Base-by-base conservation (phyloP, 2,329 filamentous ascomycete genomes). In the Bipolaris zeicola region DNA sequence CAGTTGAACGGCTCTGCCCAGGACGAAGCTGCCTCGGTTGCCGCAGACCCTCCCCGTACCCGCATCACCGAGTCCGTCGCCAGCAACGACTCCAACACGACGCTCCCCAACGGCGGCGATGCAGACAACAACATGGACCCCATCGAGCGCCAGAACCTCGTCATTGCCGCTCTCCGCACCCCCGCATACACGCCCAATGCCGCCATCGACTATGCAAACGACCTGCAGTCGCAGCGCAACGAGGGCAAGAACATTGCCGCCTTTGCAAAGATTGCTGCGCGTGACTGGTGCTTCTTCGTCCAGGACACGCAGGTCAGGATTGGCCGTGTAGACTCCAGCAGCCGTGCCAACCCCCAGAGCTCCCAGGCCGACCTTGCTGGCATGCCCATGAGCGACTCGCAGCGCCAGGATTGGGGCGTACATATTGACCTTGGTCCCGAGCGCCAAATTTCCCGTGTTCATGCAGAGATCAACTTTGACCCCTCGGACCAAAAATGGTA, bases 221-320 rank as follows among this genome's bases (percentile, higher is more conserved):
- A 81, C 53, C 70, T 82, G 43, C 78, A 82, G 46, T 77, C 70
- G 45, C 67, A 66, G 58, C 78, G 70, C 71, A 79, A 61, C 66
- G 75, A 71, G 69, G 79, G 73, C 66, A 71, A 70, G 60, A 79
- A 75, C 65, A 78, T 80, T 31, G 77, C 79, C 6, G 91, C 91
- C 34, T 95, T 91, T 74, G 91, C 90, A 53, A 94, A 94, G 78
- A 88, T 95, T 58, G 87, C 90, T 18, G 91, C 89, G 14, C 85
- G 87, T 63, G 89, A 91, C 71, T 95, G 91, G 91, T 92, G 90
- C 8, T 95, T 89, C 76, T 94, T 92, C 71, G 87, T 94, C 58
- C 89, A 88, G 60, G 87, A 88, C 60, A 82, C 91, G n/a, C 82
- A 83, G 50, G 85, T 92, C 70, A 87, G 89, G 63, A 92, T 95